These are phyloP conservation scores for Bruguiera parviflora DNA, from an alignment of 345 rosid genomes.

Conservation along the genomic window DNA sequence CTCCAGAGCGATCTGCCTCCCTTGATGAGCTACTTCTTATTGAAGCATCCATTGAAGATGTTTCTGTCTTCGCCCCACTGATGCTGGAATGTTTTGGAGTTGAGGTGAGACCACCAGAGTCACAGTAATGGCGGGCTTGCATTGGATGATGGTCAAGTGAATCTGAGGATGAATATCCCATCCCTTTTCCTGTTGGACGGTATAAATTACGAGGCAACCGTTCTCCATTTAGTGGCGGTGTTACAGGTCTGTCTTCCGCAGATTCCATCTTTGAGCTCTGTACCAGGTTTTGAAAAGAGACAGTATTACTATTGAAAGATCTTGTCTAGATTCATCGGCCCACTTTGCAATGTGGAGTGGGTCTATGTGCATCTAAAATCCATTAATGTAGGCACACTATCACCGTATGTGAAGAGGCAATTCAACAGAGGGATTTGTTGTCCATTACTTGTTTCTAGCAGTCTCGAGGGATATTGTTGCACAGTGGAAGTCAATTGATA, in stretches of 20 bases:
- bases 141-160: constrained; percentile 28
- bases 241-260: constrained; percentile 28
- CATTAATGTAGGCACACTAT: not conserved
- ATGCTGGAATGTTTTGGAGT: constrained; percentile 92
- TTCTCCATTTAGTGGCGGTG: constrained; percentile 46
- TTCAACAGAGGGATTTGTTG: not conserved
- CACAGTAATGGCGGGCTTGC: constrained; percentile 37
- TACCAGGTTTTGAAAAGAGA: constrained; percentile 8
- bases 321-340: not conserved
- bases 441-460: not conserved
- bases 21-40: constrained; percentile 32
- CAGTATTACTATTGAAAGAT: constrained; percentile 4
- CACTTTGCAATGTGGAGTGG: not conserved
- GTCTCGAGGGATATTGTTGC: not conserved
- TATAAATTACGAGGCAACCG: constrained; percentile 45
- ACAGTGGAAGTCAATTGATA: not conserved
- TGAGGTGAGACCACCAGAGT: constrained; percentile 63
- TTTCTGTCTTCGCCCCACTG: constrained; percentile 86
- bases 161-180: constrained; percentile 27
- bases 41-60: constrained; percentile 64
- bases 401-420: no score
- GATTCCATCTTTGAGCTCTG: constrained; percentile 33
- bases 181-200: constrained; percentile 26
- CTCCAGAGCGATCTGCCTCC: constrained; percentile 34
- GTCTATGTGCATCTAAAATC: not conserved